Evolutionary conservation across 345 rosid genomes (phyloP).

Genomic region (Nephelium lappaceum): DNA sequence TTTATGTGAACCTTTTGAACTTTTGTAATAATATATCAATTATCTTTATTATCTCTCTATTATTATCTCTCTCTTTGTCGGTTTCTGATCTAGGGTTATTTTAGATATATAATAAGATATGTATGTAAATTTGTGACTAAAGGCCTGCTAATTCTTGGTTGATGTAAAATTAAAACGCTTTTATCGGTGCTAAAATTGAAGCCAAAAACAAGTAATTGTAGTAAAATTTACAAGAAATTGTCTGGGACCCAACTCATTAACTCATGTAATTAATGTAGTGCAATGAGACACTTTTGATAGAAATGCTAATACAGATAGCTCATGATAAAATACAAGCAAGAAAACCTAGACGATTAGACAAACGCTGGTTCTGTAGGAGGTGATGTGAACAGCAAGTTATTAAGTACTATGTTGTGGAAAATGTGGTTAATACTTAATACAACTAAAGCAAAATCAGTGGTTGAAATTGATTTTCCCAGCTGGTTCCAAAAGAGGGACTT

Average conservation of each 20-base stretch:
- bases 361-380: neutral
- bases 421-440: too few relatives aligned
- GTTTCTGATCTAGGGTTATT: slow-evolving; percentile 1
- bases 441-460: neutral
- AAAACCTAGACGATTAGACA: neutral
- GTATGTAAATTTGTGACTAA: neutral
- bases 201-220: neutral
- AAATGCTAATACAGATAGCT: neutral
- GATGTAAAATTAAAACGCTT: neutral
- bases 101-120: too few relatives aligned
- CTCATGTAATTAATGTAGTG: neutral
- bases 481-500: too few relatives aligned
- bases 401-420: neutral
- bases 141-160: neutral
- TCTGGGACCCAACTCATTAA: slow-evolving; percentile 14
- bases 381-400: neutral
- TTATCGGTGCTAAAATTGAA: too few relatives aligned
- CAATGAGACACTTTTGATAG: too few relatives aligned
- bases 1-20: neutral
- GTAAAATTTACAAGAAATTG: neutral
- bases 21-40: neutral
- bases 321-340: neutral
- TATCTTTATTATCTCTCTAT: neutral
- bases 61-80: neutral
- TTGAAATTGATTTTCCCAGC: too few relatives aligned